phyloP scores from a whole-genome alignment of 1,284 basidiomycete genomes.

The Mycena sp. region DNA sequence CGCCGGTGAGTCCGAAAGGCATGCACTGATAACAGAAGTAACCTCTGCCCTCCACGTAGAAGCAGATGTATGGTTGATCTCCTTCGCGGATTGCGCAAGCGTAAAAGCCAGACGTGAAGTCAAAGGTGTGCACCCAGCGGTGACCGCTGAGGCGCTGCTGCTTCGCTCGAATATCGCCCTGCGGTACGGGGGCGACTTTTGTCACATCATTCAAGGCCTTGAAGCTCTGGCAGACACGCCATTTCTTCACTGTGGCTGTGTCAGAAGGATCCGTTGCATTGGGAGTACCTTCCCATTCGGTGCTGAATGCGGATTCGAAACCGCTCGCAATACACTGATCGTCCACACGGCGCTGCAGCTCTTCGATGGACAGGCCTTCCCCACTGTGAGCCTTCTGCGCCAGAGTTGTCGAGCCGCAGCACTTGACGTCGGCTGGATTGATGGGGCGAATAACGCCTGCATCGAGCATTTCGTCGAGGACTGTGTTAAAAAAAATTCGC shows the following conservation, averaged over 20 bases:
- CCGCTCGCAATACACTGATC: constrained; percentile 32
- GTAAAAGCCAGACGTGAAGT: constrained; percentile 45
- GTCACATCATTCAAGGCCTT: constrained; percentile 28
- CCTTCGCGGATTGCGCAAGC: constrained; percentile 39
- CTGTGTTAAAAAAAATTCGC: constrained; percentile 37
- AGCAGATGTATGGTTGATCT: constrained; percentile 45
- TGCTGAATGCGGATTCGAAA: constrained; percentile 26
- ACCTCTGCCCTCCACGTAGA: constrained; percentile 52
- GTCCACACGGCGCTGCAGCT: constrained; percentile 22
- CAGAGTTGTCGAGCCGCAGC: constrained; percentile 17
- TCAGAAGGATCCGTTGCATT: not conserved
- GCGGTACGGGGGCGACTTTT: constrained; percentile 40
- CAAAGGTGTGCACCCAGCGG: constrained; percentile 41
- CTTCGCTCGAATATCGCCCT: constrained; percentile 46
- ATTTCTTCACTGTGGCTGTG: constrained; percentile 22
- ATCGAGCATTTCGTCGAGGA: constrained; percentile 45
- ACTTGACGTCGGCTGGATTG: constrained; percentile 15
- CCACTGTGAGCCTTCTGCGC: constrained; percentile 37
- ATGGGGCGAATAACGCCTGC: constrained; percentile 19
- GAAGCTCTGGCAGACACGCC: constrained; percentile 47
- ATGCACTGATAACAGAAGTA: constrained; percentile 47
- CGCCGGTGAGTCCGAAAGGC: too few relatives aligned
- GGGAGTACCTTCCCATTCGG: not conserved
- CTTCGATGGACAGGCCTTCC: not conserved
- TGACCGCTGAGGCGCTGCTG: constrained; percentile 45